phyloP scores from a whole-genome alignment of 2,329 filamentous ascomycete species.

The Pestalotiopsis sp. region DNA sequence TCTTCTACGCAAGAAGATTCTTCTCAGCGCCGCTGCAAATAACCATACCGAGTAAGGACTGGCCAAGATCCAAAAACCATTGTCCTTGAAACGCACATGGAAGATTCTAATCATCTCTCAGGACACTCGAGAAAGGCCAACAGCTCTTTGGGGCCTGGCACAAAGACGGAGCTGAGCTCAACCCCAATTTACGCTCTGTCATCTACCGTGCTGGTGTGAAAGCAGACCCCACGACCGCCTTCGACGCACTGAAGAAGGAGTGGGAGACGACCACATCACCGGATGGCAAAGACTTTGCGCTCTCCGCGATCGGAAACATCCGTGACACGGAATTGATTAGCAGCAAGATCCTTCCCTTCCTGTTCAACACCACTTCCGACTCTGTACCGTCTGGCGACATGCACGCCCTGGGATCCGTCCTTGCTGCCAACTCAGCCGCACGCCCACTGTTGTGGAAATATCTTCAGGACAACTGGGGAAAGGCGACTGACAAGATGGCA shows the following conservation, averaged over 20 bases:
- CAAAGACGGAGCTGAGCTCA: slow-evolving; percentile 68
- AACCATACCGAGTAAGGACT: slow-evolving; percentile 71
- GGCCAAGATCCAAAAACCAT: not conserved
- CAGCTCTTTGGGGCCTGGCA: slow-evolving; percentile 81
- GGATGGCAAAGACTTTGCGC: slow-evolving; percentile 86
- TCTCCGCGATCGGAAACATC: slow-evolving; percentile 75
- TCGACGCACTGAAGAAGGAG: slow-evolving; percentile 80
- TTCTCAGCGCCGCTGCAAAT: slow-evolving; percentile 73
- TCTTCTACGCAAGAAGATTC: slow-evolving; percentile 80
- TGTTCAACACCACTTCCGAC: slow-evolving; percentile 67
- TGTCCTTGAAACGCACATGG: not conserved
- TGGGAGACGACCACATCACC: slow-evolving; percentile 82
- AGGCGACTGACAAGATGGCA: slow-evolving; percentile 69
- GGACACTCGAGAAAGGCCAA: slow-evolving; percentile 72
- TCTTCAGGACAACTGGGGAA: slow-evolving; percentile 81
- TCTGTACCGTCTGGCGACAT: slow-evolving; percentile 85
- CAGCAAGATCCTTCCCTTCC: slow-evolving; percentile 71
- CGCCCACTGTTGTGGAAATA: slow-evolving; percentile 83
- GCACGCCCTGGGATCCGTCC: slow-evolving; percentile 75
- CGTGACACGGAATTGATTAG: slow-evolving; percentile 70
- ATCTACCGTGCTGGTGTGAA: slow-evolving; percentile 81
- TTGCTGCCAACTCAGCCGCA: slow-evolving; percentile 74
- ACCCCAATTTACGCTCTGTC: slow-evolving; percentile 78
- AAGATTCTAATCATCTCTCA: slow-evolving; percentile 30
- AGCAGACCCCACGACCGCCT: slow-evolving; percentile 67